Conservation (phyloP, 2,329 filamentous ascomycete genomes). For the Aspergillus udagawae region DNA sequence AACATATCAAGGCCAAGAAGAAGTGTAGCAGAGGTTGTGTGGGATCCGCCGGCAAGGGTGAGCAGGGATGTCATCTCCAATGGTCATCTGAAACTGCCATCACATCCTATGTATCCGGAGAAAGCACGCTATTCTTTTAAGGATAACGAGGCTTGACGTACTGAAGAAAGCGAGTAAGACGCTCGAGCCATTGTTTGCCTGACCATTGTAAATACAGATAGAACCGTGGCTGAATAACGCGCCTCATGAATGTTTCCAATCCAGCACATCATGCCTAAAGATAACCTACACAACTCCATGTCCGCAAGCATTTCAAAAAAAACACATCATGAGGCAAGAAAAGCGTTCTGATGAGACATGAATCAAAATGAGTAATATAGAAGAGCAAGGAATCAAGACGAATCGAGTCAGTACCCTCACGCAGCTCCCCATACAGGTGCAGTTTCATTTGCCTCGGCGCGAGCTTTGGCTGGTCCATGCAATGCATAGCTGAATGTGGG, state of each 20-base stretch:
- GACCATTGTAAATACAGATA: not conserved
- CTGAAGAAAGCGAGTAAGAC: not conserved
- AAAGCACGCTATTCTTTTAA: not conserved
- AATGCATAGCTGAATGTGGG: slow-evolving; percentile 54
- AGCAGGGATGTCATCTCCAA: slow-evolving; percentile 24
- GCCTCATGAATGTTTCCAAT: not conserved
- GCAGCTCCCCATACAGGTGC: slow-evolving; percentile 13
- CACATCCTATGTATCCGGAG: not conserved
- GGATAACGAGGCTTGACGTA: not conserved
- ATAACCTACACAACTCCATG: not conserved
- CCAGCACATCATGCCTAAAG: not conserved
- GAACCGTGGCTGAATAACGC: not conserved
- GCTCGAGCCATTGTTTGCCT: not conserved
- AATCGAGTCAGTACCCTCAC: not conserved
- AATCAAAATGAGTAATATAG: not conserved
- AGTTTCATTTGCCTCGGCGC: slow-evolving; percentile 10
- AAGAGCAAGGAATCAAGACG: not conserved
- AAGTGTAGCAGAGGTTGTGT: slow-evolving; percentile 35
- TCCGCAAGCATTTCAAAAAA: not conserved
- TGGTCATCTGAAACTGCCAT: slow-evolving; percentile 15
- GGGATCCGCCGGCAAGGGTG: slow-evolving; percentile 31
- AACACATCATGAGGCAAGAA: not conserved
- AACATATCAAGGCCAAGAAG: slow-evolving; percentile 21
- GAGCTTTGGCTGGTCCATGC: slow-evolving; percentile 22
- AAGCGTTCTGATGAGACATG: not conserved